Evolutionary conservation across 768 basidiomycete genomes (phyloP), one percentile per base, ranked within the genome.

Genomic region (Tremella mesenterica): DNA sequence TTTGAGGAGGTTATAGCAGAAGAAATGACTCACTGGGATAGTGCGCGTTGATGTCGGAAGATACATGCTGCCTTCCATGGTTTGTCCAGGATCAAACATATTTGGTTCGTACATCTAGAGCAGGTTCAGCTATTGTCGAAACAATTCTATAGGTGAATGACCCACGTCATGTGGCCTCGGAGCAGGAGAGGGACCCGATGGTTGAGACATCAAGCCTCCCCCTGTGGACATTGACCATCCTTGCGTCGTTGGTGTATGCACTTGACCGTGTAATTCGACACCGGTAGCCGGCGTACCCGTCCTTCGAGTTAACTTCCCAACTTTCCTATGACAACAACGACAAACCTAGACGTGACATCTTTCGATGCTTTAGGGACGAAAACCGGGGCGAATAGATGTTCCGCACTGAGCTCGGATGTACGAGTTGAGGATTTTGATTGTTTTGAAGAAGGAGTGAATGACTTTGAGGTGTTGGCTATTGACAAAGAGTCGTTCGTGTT

Each of bases 11-110:
- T 44, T 30, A 5, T 3, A 8, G 13, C n/a, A n/a, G 25, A 54
- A 76, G 1, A n/a, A 28, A 26, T 16, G 5, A 54, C 73, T 61
- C 67, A 88, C 87, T 20, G 86, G 85, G 65, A 85, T n/a, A 80
- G 80, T 16, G 54, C 52, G 63, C 30, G 64, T 54, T 54, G 72
- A 18, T 51, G 57, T 41, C 12, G 45, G 50, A 59, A 69, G 60
- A 34, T 60, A 70, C 64, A 73, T 70, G 31, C 27, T 57, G 14
- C 39, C 27, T 12, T 60, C 52, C 57, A 58, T 50, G 0, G 39
- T 47, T 27, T 45, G 12, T 13, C 27, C 27, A 10, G 53, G 57
- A 27, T 53, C 57, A 46, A 53, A 25, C 57, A 49, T 53, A 8
- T 27, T 31, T 25, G 47, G n/a, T n/a, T 48, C 47, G n/a, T 33